Evolutionary conservation across 2,329 filamentous ascomycete genomes (phyloP), one percentile per base, ranked within the genome.

Genomic region (Penicillium sp.): DNA sequence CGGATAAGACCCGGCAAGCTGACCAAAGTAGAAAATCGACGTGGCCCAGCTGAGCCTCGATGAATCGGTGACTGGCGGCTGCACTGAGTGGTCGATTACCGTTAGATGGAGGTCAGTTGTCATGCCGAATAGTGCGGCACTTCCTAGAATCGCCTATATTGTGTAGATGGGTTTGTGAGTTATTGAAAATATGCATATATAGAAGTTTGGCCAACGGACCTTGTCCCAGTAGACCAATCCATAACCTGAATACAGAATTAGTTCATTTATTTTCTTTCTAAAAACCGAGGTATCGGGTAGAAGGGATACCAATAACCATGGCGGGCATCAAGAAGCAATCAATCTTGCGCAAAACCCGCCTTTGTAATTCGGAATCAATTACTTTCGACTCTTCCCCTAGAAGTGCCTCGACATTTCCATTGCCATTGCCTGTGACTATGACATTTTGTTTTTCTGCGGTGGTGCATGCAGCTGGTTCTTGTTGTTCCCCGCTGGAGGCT

Each of bases 21-120:
- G 89, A 38, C 88, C 88, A 62, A 91, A 90, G 74, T 91, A 91
- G 75, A 91, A 91, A 64, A 90, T 78, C 0, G 86, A 90, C 0
- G 87, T 91, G 2, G 88, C 88, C 88, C 88, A 91, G 62, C 82
- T 86, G 26, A 91, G 80, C 11, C 88, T 81, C 0, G 81, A 79
- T 0, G 89, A 91, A 65, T 88, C 82, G 16, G 81, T 81, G 0
- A 80, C 81, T 0, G 81, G 79, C 0, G 86, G 85, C 1, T 69
- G 75, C 2, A 74, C 78, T 1, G 74, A 70, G n/a, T 76, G 66
- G 60, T 81, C 71, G 7, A 81, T 72, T 3, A 88, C 72, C 28
- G 78, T 78, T 43, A 91, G 80, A 1, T 75, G 61, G 3, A 91
- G 79, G 65, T 91, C 87, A 3, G 75, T 74, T 0, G 87, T 90